Percentiles rank a stretch among this genome's conserved stretches.
Evolutionary conservation across 768 basidiomycete genomes (phyloP).

Genomic region (Hysterangium stoloniferum): DNA sequence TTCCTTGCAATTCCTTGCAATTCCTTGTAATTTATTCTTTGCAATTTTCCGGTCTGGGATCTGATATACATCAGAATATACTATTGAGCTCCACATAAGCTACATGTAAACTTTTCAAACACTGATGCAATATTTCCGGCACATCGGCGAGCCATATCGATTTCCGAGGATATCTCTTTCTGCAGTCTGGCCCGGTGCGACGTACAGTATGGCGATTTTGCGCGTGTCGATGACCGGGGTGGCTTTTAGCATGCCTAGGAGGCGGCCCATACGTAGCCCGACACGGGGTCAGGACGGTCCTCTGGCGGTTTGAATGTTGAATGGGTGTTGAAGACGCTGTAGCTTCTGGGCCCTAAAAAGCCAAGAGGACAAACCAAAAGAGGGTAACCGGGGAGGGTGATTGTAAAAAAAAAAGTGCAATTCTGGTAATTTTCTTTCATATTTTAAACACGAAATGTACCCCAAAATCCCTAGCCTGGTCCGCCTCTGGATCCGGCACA

Average conservation of each 20-base stretch:
- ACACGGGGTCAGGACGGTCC: constrained; percentile 57
- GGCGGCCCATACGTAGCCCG: constrained; percentile 86
- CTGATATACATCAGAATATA: too few species aligned
- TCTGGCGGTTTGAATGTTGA: constrained; percentile 12
- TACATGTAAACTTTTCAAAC: too few species aligned
- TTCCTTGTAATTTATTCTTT: too few species aligned
- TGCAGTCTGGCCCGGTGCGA: constrained; percentile 79
- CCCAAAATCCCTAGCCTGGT: constrained; percentile 7
- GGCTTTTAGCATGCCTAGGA: constrained; percentile 64
- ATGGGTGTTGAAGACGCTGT: constrained; percentile 2
- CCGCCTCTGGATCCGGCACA: constrained; percentile 17
- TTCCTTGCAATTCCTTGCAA: too few species aligned
- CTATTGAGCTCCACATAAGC: too few species aligned
- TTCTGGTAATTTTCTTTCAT: too few species aligned
- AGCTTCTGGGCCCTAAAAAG: constrained; percentile 1
- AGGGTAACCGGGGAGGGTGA: too few species aligned
- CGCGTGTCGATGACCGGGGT: constrained; percentile 96
- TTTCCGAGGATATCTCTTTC: constrained; percentile 87
- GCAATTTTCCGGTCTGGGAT: too few species aligned
- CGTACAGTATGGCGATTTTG: constrained; percentile 94
- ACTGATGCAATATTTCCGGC: too few species aligned
- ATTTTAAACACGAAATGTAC: too few species aligned
- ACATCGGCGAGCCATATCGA: constrained; percentile 88
- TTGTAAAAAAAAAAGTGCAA: too few species aligned
- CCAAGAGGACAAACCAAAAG: not conserved